A percentile compares a stretch with the other conserved stretches of the same genome.
Conservation (phyloP, 2,329 filamentous ascomycete species). For the Helotiales sp. region DNA sequence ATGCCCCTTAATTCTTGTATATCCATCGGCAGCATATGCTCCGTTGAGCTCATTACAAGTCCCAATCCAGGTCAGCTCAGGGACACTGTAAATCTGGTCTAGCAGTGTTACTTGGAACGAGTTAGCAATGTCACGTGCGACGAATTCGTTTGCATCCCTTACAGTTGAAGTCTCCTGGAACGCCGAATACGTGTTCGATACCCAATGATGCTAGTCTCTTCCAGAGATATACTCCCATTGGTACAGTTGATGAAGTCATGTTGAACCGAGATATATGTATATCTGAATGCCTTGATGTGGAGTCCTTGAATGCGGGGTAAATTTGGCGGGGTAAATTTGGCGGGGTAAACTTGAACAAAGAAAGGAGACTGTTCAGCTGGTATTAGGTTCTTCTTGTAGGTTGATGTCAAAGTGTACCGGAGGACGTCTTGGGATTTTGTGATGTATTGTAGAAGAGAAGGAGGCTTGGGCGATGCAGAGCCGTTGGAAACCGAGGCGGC, state of each 20-base stretch:
- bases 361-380: not conserved
- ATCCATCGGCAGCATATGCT: conserved; percentile 57
- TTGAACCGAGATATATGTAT: not conserved
- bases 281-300: not conserved
- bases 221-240: conserved; percentile 39
- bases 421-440: not conserved
- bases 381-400: too few species aligned
- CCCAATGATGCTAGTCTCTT: conserved; percentile 38
- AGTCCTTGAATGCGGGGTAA: not conserved
- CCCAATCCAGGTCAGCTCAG: conserved; percentile 46
- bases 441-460: not conserved
- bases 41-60: conserved; percentile 46
- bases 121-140: conserved; percentile 6
- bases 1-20: conserved; percentile 54
- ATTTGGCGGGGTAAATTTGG: not conserved
- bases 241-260: conserved; percentile 29
- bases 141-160: conserved; percentile 5
- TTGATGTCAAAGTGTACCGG: not conserved
- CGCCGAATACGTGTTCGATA: conserved; percentile 40
- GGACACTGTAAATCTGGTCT: conserved; percentile 62
- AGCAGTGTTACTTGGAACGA: conserved; percentile 55
- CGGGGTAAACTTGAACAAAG: not conserved
- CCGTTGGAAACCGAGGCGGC: conserved; percentile 11
- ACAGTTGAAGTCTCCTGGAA: conserved; percentile 43
- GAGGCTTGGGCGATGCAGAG: not conserved